phyloP scores from a whole-genome alignment of 371 early-diverging fungal species.

The Mortierella sp. region DNA sequence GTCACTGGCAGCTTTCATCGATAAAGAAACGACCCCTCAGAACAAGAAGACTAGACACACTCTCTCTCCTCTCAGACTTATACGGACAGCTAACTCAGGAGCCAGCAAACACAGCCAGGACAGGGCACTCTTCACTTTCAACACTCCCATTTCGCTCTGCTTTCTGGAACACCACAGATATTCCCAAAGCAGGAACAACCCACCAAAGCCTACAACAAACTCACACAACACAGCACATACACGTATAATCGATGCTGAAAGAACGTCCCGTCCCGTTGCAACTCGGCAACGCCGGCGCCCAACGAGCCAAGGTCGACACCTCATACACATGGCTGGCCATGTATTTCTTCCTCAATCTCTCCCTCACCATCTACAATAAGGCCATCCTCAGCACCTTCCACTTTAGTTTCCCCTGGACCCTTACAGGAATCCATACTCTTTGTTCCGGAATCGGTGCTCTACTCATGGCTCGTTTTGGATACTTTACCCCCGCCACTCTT shows the following conservation, averaged over 20 bases:
- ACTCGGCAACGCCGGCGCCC: constrained; percentile 15
- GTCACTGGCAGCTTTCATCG: neutral
- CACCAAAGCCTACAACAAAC: neutral
- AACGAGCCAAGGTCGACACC: constrained; percentile 40
- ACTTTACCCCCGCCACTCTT: constrained; percentile 74
- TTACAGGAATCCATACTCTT: constrained; percentile 89
- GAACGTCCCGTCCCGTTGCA: constrained; percentile 29
- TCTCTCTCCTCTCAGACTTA: neutral
- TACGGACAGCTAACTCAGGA: neutral
- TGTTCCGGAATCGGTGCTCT: constrained; percentile 78
- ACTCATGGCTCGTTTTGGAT: constrained; percentile 62
- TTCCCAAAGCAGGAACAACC: neutral
- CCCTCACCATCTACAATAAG: constrained; percentile 91
- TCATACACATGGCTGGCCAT: constrained; percentile 70
- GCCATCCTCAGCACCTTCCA: constrained; percentile 78
- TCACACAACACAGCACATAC: neutral
- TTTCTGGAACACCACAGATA: neutral
- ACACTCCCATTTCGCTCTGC: neutral
- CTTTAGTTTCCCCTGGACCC: constrained; percentile 90
- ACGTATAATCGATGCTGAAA: constrained; percentile 4
- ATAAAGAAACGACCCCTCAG: neutral
- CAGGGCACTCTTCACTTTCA: neutral
- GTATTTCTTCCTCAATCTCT: constrained; percentile 78
- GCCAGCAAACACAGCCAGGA: neutral
- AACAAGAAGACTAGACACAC: neutral